Evolutionary conservation across 768 basidiomycete genomes (phyloP).

Genomic region (Exidia glandulosa): DNA sequence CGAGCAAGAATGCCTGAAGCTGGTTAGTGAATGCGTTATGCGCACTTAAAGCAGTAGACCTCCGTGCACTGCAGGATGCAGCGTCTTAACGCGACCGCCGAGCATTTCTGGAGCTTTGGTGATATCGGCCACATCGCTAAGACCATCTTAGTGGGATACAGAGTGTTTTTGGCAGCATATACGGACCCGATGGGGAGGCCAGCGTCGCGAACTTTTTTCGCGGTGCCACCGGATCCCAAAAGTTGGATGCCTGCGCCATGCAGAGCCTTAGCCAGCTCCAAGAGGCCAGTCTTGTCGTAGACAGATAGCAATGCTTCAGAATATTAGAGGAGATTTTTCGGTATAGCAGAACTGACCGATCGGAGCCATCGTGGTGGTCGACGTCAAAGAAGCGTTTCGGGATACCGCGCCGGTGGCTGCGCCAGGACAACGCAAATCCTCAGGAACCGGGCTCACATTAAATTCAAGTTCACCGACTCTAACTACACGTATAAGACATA

Average conservation of each 20-base stretch:
- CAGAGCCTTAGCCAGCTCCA: constrained; percentile 84
- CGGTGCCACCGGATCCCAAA: constrained; percentile 93
- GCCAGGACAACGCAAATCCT: too few relatives aligned
- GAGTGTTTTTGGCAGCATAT: constrained; percentile 20
- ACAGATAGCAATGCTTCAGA: constrained; percentile 81
- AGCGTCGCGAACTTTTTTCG: constrained; percentile 92
- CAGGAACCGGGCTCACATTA: too few relatives aligned
- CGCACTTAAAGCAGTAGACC: too few relatives aligned
- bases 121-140: constrained; percentile 91
- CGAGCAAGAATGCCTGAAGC: constrained; percentile 83
- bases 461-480: too few relatives aligned
- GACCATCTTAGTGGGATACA: not conserved
- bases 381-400: too few relatives aligned
- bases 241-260: constrained; percentile 72
- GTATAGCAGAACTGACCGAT: not conserved
- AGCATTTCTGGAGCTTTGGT: constrained; percentile 99
- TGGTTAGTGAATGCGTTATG: too few relatives aligned
- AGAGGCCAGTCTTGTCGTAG: constrained; percentile 86
- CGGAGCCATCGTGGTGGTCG: constrained; percentile 6
- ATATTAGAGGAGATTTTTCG: not conserved
- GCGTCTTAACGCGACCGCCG: constrained; percentile 94
- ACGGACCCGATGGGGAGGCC: constrained; percentile 84
- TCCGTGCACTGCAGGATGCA: constrained; percentile 96
- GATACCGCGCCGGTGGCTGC: too few relatives aligned
- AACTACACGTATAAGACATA: too few relatives aligned